Evolutionary conservation across 257 asterid genomes (phyloP).

Genomic region (Fraxinus excelsior): DNA sequence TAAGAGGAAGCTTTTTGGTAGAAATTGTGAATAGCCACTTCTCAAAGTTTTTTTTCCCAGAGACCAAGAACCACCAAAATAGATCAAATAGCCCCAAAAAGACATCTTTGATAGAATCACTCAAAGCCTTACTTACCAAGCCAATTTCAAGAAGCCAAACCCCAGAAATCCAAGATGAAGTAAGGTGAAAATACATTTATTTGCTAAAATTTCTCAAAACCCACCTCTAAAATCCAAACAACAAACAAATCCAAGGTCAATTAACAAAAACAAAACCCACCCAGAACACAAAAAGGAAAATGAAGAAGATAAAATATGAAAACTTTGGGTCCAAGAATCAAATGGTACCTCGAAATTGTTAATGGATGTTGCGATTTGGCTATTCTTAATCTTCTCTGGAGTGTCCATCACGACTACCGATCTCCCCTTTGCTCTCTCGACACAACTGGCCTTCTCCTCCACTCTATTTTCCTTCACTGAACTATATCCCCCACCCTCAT

Average conservation of each 20-base stretch:
- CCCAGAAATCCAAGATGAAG: not conserved
- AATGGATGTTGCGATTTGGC: slow-evolving; percentile 67
- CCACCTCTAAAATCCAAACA: slow-evolving; percentile 3
- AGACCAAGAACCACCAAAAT: slow-evolving; percentile 30
- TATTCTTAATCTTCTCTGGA: slow-evolving; percentile 67
- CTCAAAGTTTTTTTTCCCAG: not conserved
- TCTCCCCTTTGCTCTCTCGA: not conserved
- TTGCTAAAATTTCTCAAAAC: not conserved
- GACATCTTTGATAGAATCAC: not conserved
- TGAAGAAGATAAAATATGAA: slow-evolving; percentile 8
- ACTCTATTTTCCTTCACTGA: slow-evolving; percentile 19
- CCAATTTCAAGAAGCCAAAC: not conserved
- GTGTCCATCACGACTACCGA: slow-evolving; percentile 69
- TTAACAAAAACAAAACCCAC: not conserved
- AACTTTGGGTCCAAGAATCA: slow-evolving; percentile 20
- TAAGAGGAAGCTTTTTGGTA: slow-evolving; percentile 15
- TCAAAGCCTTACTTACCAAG: slow-evolving; percentile 3
- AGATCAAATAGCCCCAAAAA: not conserved
- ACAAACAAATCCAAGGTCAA: slow-evolving; percentile 4
- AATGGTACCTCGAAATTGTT: slow-evolving; percentile 75
- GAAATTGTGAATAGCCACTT: slow-evolving; percentile 28
- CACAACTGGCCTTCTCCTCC: not conserved
- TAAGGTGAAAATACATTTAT: too few relatives aligned
- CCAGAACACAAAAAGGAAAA: not conserved
- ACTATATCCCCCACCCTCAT: slow-evolving; percentile 38